These are phyloP conservation scores for Aspergillus japonicus DNA, from an alignment of 2,329 filamentous ascomycete species.

Conservation along the genomic window DNA sequence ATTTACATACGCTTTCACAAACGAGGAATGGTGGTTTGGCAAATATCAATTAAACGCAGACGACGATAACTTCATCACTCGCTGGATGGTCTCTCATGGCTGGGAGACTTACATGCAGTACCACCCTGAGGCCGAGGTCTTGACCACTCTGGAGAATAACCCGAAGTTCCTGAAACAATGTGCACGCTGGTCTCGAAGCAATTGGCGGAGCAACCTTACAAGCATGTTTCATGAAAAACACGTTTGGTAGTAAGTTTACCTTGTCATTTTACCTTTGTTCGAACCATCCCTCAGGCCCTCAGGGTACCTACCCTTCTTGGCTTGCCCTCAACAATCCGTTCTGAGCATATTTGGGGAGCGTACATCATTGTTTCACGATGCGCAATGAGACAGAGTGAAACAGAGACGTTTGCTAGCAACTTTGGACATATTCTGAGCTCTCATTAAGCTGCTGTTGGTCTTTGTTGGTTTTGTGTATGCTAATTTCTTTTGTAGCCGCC, in stretches of 20 bases:
- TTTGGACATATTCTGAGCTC: no score
- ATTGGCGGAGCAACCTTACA: conserved; percentile 95
- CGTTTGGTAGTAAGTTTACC: conserved; percentile 75
- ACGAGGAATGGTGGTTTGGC: conserved; percentile 76
- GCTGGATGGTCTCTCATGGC: conserved; percentile 87
- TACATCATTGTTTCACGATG: no score
- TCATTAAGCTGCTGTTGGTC: no score
- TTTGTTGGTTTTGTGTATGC: conserved; percentile 12
- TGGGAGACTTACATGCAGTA: conserved; percentile 98
- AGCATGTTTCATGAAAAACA: conserved; percentile 80
- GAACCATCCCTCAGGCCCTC: not conserved
- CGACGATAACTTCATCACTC: conserved; percentile 97
- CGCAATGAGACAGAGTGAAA: no score
- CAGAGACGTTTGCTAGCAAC: no score
- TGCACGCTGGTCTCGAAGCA: conserved; percentile 91
- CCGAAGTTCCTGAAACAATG: conserved; percentile 90
- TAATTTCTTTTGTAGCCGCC: conserved; percentile 61
- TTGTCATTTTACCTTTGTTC: not conserved
- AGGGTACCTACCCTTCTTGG: not conserved
- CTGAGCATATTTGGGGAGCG: no score
- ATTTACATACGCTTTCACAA: conserved; percentile 86
- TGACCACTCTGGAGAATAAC: conserved; percentile 89
- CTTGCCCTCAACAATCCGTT: not conserved
- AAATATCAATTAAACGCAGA: conserved; percentile 90
- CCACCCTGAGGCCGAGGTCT: conserved; percentile 82